Percentiles rank a stretch among this genome's conserved stretches.
Evolutionary conservation across 306 rosid species (phyloP).

Genomic region (Quercus mongolica): DNA sequence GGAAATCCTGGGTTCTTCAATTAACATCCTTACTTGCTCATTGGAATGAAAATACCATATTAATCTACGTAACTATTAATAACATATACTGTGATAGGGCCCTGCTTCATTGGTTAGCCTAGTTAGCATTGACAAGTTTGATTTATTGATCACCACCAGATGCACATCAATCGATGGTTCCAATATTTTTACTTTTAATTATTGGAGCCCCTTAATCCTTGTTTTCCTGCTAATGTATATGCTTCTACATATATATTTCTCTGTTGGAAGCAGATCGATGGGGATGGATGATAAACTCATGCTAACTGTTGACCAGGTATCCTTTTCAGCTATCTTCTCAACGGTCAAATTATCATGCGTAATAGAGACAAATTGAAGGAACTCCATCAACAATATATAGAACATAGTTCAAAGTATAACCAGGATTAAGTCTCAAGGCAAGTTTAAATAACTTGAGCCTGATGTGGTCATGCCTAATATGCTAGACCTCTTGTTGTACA

Average conservation of each 20-base stretch:
- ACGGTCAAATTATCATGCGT: not conserved
- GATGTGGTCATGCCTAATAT: not conserved
- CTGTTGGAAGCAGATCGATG: not conserved
- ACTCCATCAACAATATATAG: too few relatives aligned
- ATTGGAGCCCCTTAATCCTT: not conserved
- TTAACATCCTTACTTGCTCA: not conserved
- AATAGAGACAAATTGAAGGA: too few relatives aligned
- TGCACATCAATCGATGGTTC: not conserved
- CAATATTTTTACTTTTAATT: not conserved
- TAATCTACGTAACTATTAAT: not conserved
- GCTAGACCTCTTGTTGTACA: not conserved
- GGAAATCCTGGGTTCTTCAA: not conserved
- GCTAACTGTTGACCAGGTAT: too few relatives aligned
- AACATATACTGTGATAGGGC: too few relatives aligned
- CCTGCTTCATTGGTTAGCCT: not conserved
- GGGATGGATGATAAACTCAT: not conserved
- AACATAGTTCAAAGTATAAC: too few relatives aligned
- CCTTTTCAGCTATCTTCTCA: not conserved
- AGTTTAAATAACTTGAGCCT: too few relatives aligned
- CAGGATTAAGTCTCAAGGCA: too few relatives aligned
- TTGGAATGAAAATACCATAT: not conserved
- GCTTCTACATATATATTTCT: not conserved
- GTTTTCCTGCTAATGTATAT: not conserved
- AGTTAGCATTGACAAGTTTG: not conserved
- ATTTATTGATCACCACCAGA: not conserved